Evolutionary conservation across 176 grass and related monocot genomes (phyloP).

Genomic region (Carex kokanica): DNA sequence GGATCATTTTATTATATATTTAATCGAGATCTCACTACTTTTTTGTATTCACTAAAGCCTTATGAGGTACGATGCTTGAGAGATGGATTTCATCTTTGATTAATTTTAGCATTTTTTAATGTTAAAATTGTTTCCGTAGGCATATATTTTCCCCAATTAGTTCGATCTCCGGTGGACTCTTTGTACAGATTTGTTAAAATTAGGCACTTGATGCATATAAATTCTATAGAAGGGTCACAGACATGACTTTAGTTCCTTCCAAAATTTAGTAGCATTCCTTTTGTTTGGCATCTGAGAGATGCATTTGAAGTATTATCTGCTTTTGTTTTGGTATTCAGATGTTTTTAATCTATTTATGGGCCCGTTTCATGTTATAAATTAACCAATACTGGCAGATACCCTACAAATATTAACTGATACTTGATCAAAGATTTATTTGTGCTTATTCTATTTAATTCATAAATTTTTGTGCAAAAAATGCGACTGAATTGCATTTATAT

Average conservation of each 20-base stretch:
- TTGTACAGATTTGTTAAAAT: neutral
- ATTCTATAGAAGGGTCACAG: neutral
- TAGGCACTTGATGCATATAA: neutral
- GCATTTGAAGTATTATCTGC: neutral
- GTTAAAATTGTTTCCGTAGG: neutral
- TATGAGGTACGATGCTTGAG: neutral
- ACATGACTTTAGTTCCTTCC: neutral
- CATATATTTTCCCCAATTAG: neutral
- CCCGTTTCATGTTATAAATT: neutral
- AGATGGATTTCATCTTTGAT: neutral
- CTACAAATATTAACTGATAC: neutral
- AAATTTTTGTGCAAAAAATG: too few species aligned
- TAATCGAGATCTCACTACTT: neutral
- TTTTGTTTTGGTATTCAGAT: neutral
- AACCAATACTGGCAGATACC: neutral
- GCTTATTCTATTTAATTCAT: too few species aligned
- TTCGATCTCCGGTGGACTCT: neutral
- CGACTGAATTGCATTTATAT: too few species aligned
- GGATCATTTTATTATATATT: neutral
- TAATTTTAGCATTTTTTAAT: neutral
- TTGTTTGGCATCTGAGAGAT: neutral
- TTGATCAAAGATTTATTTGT: neutral
- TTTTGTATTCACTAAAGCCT: neutral
- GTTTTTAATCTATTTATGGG: neutral
- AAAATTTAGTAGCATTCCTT: neutral